Base-by-base conservation (phyloP, 2,329 filamentous ascomycete genomes). In the Pseudogymnoascus sp. region DNA sequence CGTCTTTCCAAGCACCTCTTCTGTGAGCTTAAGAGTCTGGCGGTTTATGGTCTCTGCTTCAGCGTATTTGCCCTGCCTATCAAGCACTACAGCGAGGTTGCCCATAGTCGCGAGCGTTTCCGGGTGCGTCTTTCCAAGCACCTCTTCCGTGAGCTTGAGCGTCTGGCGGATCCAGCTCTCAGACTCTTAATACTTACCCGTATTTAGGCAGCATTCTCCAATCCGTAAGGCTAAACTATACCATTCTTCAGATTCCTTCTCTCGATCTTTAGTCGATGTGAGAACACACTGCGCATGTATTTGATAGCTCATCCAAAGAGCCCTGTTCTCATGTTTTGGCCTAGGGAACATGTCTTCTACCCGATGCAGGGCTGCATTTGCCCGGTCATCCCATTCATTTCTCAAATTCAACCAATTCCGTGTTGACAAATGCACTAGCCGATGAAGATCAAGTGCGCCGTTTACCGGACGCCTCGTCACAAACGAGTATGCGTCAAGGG, bases 401-500 rank as follows among this genome's bases (percentile, higher is more conserved):
- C 16, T 18, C 60, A 14, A 23, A 8, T 14, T 59, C 18, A 62
- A 25, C 56, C 60, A 63, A 16, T 25, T 63, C 14, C 63, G 60
- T 23, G 50, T 62, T 12, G 59, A 23, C 10, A 64, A 23, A 23
- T 64, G 63, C 1, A 64, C 63, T 21, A 64, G 21, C 11, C 60
- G 59, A 16, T 64, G 63, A 10, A 70, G 6, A 65, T 69, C 63
- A 25, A 69, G 28, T 18, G 61, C 23, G 18, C n/a, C 3, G 21
- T 66, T 38, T 53, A 7, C 53, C 31, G 37, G 31, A 28, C 61
- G 65, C 56, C 50, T 63, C 25, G 4, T 63, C 5, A 69, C 65
- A 61, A 69, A 69, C 21, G 64, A 65, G 56, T 68, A 69, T 7
- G 65, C 65, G 3, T 60, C 25, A 1, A 70, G 42, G 5, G 61